A percentile compares a stretch with the other conserved stretches of the same genome.
These are phyloP conservation scores for Emergomyces orientalis DNA, from an alignment of 2,329 filamentous ascomycete species.

Conservation along the genomic window DNA sequence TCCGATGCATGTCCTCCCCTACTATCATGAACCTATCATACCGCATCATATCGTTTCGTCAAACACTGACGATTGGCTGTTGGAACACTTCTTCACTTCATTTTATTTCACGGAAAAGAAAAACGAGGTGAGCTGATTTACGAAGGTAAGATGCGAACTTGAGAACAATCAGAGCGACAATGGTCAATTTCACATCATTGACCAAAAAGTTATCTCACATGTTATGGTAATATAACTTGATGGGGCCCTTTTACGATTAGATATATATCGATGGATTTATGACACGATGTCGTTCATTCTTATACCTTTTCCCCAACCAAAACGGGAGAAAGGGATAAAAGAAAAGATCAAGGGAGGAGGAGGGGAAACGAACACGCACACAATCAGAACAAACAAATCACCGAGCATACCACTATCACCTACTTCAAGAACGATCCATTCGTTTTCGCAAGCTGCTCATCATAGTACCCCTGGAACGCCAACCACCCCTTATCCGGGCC, in stretches of 20 bases:
- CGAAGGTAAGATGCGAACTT: background rate
- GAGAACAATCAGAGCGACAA: background rate
- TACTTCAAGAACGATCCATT: slow-evolving; percentile 40
- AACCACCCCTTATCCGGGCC: slow-evolving; percentile 45
- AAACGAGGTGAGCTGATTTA: background rate
- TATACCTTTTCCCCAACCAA: background rate
- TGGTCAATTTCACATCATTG: background rate
- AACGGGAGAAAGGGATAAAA: no score
- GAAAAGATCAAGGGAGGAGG: background rate
- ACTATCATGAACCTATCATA: background rate
- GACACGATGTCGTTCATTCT: background rate
- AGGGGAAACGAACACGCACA: background rate
- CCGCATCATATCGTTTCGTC: background rate
- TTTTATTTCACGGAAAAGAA: background rate
- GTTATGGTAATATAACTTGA: background rate
- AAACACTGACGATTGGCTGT: background rate
- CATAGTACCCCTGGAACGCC: slow-evolving; percentile 46
- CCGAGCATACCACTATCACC: background rate
- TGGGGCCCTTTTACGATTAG: background rate
- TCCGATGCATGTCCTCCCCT: background rate
- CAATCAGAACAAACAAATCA: background rate
- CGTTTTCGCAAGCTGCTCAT: slow-evolving; percentile 45
- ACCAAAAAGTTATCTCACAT: background rate
- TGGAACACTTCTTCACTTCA: background rate
- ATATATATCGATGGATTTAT: background rate